Conservation (phyloP, 495 filamentous ascomycete species). For the Lasiosphaeris hirsuta region DNA sequence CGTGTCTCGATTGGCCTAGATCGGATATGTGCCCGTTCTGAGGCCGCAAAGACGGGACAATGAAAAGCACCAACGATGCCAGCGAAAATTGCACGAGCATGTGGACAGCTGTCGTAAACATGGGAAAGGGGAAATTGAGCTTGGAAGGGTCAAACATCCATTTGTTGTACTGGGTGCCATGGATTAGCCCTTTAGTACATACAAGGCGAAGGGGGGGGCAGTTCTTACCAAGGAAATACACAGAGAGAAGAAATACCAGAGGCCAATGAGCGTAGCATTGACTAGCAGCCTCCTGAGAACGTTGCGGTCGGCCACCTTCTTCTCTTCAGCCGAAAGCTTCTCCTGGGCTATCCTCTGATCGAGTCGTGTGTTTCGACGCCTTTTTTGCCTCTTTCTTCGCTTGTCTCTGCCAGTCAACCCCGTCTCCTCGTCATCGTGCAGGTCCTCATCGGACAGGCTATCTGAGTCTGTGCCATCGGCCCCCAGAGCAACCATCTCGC, state of each 20-base stretch:
- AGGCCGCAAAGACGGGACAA: constrained; percentile 82
- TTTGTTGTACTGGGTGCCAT: constrained; percentile 80
- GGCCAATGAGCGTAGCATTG: constrained; percentile 72
- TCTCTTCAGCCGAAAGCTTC: constrained; percentile 57
- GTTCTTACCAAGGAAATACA: constrained; percentile 85
- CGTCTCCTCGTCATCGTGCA: constrained; percentile 87
- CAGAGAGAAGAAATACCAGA: constrained; percentile 95
- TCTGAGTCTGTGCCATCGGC: constrained; percentile 25
- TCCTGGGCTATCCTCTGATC: constrained; percentile 69
- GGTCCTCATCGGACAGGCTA: constrained; percentile 59
- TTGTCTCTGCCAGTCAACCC: constrained; percentile 73
- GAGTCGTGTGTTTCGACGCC: constrained; percentile 62
- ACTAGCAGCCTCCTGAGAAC: constrained; percentile 63
- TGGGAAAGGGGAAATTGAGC: constrained; percentile 86
- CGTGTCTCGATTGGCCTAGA: constrained; percentile 47
- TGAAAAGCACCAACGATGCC: constrained; percentile 72
- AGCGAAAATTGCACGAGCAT: constrained; percentile 95
- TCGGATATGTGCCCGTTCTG: constrained; percentile 46
- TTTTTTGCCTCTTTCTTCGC: constrained; percentile 60
- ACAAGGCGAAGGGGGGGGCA: not conserved
- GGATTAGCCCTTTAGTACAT: not conserved
- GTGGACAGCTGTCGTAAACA: constrained; percentile 93
- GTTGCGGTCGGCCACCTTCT: constrained; percentile 65
- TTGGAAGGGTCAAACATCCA: constrained; percentile 95
- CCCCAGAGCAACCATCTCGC: constrained; percentile 21